These are phyloP conservation scores for Pelargonium australe DNA, from an alignment of 441 rosid genomes.

Conservation along the genomic window DNA sequence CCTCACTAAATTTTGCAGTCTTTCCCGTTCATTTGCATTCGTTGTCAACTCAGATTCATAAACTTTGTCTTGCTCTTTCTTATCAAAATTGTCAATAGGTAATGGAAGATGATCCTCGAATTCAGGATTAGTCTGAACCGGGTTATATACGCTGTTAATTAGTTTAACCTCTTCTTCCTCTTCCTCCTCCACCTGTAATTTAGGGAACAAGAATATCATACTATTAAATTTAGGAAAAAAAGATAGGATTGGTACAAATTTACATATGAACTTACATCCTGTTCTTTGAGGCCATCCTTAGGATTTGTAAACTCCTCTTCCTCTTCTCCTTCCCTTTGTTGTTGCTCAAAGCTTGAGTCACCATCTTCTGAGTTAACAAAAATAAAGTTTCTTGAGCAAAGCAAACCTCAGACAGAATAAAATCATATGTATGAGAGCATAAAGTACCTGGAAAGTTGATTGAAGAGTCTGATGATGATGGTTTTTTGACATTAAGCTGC, in stretches of 20 bases:
- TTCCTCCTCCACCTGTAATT: conserved; percentile 3
- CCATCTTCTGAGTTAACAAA: conserved; percentile 39
- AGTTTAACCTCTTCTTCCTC: conserved; percentile 6
- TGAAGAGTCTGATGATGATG: conserved; percentile 29
- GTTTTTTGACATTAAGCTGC: conserved; percentile 48
- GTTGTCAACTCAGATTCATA: background rate
- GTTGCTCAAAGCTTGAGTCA: conserved; percentile 28
- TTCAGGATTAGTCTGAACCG: conserved; percentile 2
- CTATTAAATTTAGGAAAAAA: background rate
- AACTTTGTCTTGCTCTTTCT: background rate
- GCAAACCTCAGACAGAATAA: background rate
- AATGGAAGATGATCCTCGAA: conserved; percentile 2
- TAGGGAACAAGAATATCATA: background rate
- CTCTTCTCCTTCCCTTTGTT: conserved; percentile 24
- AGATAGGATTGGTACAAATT: background rate
- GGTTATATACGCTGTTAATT: background rate
- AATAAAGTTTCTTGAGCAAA: no score
- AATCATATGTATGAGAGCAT: background rate
- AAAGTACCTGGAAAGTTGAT: conserved; percentile 50
- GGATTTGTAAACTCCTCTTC: conserved; percentile 37
- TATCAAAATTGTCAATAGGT: background rate
- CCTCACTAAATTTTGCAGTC: conserved; percentile 2
- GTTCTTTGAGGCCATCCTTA: conserved; percentile 39
- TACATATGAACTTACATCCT: conserved; percentile 43
- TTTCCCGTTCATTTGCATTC: conserved; percentile 6